Evolutionary conservation across 1,284 basidiomycete genomes (phyloP).

Genomic region (Naganishia cerealis): DNA sequence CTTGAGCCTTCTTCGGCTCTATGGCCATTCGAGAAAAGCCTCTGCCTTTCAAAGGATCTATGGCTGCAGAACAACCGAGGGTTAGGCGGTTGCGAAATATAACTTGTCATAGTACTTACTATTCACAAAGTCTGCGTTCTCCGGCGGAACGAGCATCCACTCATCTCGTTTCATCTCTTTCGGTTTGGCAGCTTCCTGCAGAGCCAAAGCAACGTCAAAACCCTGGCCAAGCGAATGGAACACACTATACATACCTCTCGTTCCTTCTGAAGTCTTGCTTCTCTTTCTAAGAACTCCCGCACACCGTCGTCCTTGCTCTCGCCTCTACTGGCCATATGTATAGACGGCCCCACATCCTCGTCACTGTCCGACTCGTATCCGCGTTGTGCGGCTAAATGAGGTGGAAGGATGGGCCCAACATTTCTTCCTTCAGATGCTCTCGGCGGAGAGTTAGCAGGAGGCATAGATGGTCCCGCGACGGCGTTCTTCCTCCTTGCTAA

Average conservation of each 20-base stretch:
- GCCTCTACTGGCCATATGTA: slow-evolving; percentile 40
- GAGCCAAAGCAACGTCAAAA: slow-evolving; percentile 8
- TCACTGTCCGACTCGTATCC: slow-evolving; percentile 30
- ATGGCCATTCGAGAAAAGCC: slow-evolving; percentile 56
- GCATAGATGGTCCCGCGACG: slow-evolving; percentile 55
- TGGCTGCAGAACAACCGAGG: slow-evolving; percentile 49
- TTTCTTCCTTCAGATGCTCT: slow-evolving; percentile 29
- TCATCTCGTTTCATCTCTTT: slow-evolving; percentile 78
- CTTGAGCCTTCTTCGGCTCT: slow-evolving; percentile 56
- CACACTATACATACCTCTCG: slow-evolving; percentile 60
- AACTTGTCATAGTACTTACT: slow-evolving; percentile 58
- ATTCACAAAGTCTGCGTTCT: slow-evolving; percentile 69
- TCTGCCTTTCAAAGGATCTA: slow-evolving; percentile 73
- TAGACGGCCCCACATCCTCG: slow-evolving; percentile 39
- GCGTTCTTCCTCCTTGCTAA: slow-evolving; percentile 39
- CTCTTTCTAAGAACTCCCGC: slow-evolving; percentile 73
- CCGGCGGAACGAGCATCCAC: slow-evolving; percentile 92
- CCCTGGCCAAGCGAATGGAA: not conserved
- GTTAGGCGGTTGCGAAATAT: not conserved
- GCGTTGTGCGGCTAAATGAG: slow-evolving; percentile 24
- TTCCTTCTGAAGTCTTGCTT: slow-evolving; percentile 68
- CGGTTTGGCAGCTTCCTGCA: slow-evolving; percentile 68
- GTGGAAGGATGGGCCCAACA: slow-evolving; percentile 43
- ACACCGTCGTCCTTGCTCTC: slow-evolving; percentile 63
- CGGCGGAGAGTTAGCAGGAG: slow-evolving; percentile 52